phyloP scores from a whole-genome alignment of 805 yeast genomes.

The Candida easanensis region DNA sequence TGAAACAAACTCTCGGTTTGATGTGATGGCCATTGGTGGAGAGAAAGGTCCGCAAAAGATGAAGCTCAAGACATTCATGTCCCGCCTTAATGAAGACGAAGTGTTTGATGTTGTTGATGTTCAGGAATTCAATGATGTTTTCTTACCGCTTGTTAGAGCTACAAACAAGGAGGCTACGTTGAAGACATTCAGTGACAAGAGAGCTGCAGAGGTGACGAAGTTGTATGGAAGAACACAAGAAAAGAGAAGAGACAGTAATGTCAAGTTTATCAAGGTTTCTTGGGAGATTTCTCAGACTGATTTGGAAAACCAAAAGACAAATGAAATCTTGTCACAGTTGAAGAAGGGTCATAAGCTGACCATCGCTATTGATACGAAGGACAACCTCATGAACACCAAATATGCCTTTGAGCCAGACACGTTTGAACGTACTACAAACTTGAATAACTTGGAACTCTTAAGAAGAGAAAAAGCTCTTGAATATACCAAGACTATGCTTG shows the following conservation, averaged over 20 bases:
- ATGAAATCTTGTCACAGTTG: slow-evolving; percentile 45
- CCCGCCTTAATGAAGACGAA: slow-evolving; percentile 11
- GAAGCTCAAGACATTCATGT: slow-evolving; percentile 13
- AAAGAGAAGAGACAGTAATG: slow-evolving; percentile 29
- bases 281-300: slow-evolving; percentile 59
- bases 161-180: slow-evolving; percentile 24
- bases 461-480: slow-evolving; percentile 34
- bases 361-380: slow-evolving; percentile 40
- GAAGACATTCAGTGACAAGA: slow-evolving; percentile 28
- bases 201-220: slow-evolving; percentile 20
- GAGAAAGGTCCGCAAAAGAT: slow-evolving; percentile 7
- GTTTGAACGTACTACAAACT: slow-evolving; percentile 6
- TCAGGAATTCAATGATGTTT: slow-evolving; percentile 7
- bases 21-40: slow-evolving; percentile 14
- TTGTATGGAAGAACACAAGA: slow-evolving; percentile 27
- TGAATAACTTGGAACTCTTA: slow-evolving; percentile 32
- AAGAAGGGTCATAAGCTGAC: slow-evolving; percentile 38
- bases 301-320: slow-evolving; percentile 47
- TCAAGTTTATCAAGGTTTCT: slow-evolving; percentile 48
- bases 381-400: slow-evolving; percentile 19
- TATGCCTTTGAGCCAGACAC: slow-evolving; percentile 20
- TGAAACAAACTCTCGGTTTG: slow-evolving; percentile 14
- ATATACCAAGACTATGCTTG: slow-evolving; percentile 28
- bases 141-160: slow-evolving; percentile 15
- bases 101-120: slow-evolving; percentile 21